phyloP scores from a whole-genome alignment of 2,329 filamentous ascomycete genomes.

The Epichloe bromicola region DNA sequence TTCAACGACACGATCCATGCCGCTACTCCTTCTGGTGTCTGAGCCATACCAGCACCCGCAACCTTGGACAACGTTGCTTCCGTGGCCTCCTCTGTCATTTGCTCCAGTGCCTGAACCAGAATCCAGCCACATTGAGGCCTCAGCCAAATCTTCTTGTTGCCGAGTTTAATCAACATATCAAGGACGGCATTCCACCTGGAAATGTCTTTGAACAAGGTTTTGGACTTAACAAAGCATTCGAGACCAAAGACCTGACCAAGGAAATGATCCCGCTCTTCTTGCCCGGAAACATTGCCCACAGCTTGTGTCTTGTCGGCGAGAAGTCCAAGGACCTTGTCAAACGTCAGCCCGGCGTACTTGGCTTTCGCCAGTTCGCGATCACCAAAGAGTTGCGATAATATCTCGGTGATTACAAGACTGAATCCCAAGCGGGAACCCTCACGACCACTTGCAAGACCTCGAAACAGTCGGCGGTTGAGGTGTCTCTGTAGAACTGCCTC shows the following conservation, averaged over 20 bases:
- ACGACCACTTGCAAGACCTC: constrained; percentile 77
- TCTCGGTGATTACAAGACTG: constrained; percentile 74
- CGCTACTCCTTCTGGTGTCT: constrained; percentile 78
- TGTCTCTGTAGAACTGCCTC: constrained; percentile 44
- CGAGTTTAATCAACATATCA: constrained; percentile 58
- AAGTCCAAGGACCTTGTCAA: constrained; percentile 40
- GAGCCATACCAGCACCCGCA: constrained; percentile 51
- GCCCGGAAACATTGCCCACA: constrained; percentile 39
- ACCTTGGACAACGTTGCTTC: constrained; percentile 51
- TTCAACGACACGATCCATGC: constrained; percentile 67
- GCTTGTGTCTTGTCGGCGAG: constrained; percentile 42
- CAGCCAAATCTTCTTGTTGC: constrained; percentile 77
- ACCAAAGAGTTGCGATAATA: constrained; percentile 58
- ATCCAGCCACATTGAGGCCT: constrained; percentile 78
- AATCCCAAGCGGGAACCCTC: constrained; percentile 85
- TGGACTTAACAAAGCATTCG: constrained; percentile 72
- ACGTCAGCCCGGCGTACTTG: constrained; percentile 40
- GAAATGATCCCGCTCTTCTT: constrained; percentile 77
- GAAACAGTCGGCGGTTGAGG: constrained; percentile 58
- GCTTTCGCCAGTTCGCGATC: constrained; percentile 27
- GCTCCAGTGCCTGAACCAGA: constrained; percentile 57
- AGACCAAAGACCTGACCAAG: constrained; percentile 81
- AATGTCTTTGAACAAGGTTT: constrained; percentile 50
- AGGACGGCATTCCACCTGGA: constrained; percentile 56
- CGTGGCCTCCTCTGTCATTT: constrained; percentile 44